A percentile compares a stretch with the other conserved stretches of the same genome.
Conservation (phyloP, 2,329 filamentous ascomycete genomes). For the Ceratocystis colombiana region DNA sequence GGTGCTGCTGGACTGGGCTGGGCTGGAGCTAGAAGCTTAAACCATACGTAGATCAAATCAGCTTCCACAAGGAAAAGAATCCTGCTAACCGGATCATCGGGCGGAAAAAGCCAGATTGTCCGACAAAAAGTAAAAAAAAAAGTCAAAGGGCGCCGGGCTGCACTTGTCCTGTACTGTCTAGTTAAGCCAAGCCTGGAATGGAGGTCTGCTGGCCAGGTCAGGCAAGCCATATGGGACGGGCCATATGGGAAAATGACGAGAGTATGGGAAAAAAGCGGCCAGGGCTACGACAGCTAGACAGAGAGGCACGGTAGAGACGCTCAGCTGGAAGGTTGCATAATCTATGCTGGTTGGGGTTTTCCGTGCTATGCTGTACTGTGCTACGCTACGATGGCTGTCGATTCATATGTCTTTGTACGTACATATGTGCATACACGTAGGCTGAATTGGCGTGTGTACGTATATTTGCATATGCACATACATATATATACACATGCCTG, state of each 20-base stretch:
- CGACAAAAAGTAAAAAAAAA: not conserved
- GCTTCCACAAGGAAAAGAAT: conserved; percentile 11
- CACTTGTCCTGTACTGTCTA: no score
- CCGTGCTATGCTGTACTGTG: not conserved
- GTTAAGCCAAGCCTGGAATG: no score
- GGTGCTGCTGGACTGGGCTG: not conserved
- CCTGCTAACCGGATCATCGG: not conserved
- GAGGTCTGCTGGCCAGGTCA: not conserved
- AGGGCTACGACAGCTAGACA: not conserved
- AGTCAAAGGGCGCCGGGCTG: no score
- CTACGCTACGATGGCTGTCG: not conserved
- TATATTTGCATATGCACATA: not conserved
- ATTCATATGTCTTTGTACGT: not conserved
- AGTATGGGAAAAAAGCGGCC: not conserved
- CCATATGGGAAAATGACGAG: not conserved
- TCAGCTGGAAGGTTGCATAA: not conserved
- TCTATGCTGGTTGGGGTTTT: not conserved
- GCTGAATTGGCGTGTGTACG: not conserved
- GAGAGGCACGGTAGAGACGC: not conserved
- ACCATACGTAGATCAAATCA: conserved; percentile 3
- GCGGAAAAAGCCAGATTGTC: conserved; percentile 13
- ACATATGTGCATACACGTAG: not conserved
- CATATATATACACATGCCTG: not conserved
- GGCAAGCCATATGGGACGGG: not conserved
- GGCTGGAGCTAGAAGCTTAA: conserved; percentile 10